phyloP scores from a whole-genome alignment of 2,329 filamentous ascomycete genomes.

The Pseudocercospora fuligena region DNA sequence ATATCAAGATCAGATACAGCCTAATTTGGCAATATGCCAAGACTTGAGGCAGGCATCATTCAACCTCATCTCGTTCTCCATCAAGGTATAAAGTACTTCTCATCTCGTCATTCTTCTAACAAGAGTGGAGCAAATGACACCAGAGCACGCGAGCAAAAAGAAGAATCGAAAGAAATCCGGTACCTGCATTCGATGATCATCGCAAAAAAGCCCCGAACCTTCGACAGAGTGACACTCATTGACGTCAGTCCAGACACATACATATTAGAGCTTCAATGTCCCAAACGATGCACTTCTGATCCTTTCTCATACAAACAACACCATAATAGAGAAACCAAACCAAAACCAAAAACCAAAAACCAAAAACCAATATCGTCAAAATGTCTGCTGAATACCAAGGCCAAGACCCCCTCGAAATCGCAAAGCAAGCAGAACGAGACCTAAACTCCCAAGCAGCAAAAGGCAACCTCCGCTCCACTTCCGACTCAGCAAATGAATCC shows the following conservation, averaged over 20 bases:
- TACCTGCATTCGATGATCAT: neutral
- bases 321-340: no score
- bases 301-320: conserved; percentile 6
- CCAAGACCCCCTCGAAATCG: conserved; percentile 50
- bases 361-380: no score
- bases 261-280: neutral
- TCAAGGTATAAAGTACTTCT: neutral
- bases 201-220: neutral
- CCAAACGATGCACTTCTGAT: neutral
- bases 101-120: neutral
- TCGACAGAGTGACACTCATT: neutral
- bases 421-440: conserved; percentile 55
- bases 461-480: conserved; percentile 22
- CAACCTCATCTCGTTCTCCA: neutral
- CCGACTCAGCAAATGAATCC: conserved; percentile 22
- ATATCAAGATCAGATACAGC: neutral
- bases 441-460: conserved; percentile 51
- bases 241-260: neutral
- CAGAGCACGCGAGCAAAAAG: neutral
- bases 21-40: neutral
- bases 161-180: neutral
- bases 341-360: no score
- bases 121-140: neutral
- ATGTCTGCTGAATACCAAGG: no score
- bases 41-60: no score